These are phyloP conservation scores for Volvox reticuliferus DNA, from an alignment of 139 green algal species.

Conservation along the genomic window DNA sequence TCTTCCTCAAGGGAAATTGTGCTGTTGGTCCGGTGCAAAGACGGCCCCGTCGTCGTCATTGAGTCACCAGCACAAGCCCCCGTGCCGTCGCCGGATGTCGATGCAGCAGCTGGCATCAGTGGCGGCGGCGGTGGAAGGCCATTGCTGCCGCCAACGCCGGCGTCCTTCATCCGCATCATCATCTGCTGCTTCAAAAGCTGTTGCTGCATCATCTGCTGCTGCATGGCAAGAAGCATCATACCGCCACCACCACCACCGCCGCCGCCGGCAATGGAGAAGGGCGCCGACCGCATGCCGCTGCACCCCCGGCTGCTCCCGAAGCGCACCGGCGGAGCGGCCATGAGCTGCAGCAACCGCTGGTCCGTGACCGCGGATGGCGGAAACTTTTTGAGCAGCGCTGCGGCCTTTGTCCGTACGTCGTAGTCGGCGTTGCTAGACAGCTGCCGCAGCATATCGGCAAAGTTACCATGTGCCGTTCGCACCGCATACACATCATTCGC, in stretches of 20 bases:
- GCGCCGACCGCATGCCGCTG: not conserved
- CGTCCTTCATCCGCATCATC: conserved; percentile 42
- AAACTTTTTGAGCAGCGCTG: conserved; percentile 74
- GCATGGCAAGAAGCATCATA: conserved; percentile 21
- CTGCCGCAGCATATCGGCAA: conserved; percentile 79
- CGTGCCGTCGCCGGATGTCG: not conserved
- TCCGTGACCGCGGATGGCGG: conserved; percentile 62
- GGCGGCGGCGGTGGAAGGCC: conserved; percentile 14
- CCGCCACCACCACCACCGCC: conserved; percentile 1
- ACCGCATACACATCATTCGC: conserved; percentile 76
- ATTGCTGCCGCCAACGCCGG: not conserved
- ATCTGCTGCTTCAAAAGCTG: conserved; percentile 44
- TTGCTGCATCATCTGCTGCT: conserved; percentile 21
- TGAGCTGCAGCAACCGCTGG: conserved; percentile 56
- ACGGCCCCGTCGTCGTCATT: not conserved
- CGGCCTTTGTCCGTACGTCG: conserved; percentile 75
- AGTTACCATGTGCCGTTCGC: conserved; percentile 84
- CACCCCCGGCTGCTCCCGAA: not conserved
- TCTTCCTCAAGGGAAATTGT: not conserved
- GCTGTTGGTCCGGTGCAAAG: not conserved
- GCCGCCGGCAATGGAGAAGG: not conserved
- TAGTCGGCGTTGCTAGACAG: conserved; percentile 72
- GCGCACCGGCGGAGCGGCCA: conserved; percentile 42
- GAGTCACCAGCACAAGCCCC: not conserved
- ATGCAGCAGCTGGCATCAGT: not conserved